A percentile compares a stretch with the other conserved stretches of the same genome.
phyloP scores from a whole-genome alignment of 306 rosid genomes.

The Cicer judaicum region DNA sequence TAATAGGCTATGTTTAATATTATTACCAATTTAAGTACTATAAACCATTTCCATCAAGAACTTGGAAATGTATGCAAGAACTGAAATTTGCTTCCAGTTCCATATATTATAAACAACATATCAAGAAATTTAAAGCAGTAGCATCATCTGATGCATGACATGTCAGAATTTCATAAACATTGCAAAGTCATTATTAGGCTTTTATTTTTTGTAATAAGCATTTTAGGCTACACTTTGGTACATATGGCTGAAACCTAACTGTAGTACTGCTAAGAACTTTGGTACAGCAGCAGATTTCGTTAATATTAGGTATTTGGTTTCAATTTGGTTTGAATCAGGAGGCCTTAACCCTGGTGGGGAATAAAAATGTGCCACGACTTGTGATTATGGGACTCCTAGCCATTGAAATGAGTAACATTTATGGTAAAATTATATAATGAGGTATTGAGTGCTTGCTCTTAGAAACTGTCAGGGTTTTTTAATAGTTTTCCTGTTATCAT shows the following conservation, averaged over 20 bases:
- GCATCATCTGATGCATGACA: constrained; percentile 24
- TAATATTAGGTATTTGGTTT: neutral
- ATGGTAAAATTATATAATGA: constrained; percentile 14
- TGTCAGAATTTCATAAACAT: constrained; percentile 1
- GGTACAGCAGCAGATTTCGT: neutral
- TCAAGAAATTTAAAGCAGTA: neutral
- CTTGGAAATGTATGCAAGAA: constrained; percentile 3
- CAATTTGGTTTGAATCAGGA: constrained; percentile 13
- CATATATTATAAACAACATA: constrained; percentile 1
- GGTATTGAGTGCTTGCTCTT: constrained; percentile 22
- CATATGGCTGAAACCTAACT: neutral
- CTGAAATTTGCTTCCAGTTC: constrained; percentile 8
- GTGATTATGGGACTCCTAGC: constrained; percentile 1
- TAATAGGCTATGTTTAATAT: neutral
- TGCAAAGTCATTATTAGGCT: constrained; percentile 3
- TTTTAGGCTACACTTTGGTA: neutral
- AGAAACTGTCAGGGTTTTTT: constrained; percentile 8
- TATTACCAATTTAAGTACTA: neutral
- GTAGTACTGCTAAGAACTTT: neutral
- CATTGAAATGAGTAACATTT: constrained; percentile 34
- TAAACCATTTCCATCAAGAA: constrained; percentile 2
- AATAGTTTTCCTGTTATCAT: constrained; percentile 6
- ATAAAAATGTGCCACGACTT: neutral
- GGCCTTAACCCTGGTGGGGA: constrained; percentile 2
- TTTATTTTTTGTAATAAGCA: neutral